Evolutionary conservation across 129 eudicot genomes (phyloP).

Genomic region (Escallonia herrerae): DNA sequence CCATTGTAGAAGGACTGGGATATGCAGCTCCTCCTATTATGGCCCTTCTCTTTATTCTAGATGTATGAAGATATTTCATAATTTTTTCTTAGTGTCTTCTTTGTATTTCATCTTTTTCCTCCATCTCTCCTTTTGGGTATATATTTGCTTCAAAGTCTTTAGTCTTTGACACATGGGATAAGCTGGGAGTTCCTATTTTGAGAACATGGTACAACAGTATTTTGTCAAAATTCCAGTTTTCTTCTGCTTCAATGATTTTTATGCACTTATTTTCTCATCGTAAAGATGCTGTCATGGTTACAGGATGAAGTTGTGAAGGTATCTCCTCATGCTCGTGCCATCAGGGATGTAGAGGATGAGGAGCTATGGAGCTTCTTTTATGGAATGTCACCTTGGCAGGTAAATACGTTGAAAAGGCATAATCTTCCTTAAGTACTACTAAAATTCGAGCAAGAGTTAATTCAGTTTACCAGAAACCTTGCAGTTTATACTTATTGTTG

Average conservation of each 20-base stretch:
- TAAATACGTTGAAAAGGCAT: conserved; percentile 4
- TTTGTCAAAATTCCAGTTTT: too few species aligned
- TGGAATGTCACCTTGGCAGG: conserved; percentile 99
- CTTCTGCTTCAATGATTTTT: too few species aligned
- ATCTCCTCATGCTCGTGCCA: conserved; percentile 99
- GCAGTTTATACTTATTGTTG: conserved; percentile 90
- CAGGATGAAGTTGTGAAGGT: conserved; percentile 97
- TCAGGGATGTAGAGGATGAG: conserved; percentile 95
- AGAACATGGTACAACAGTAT: too few species aligned
- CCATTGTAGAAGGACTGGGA: conserved; percentile 92
- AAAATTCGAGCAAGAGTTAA: background rate
- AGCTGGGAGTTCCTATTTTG: too few species aligned
- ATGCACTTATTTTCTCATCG: too few species aligned
- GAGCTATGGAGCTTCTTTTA: conserved; percentile 91
- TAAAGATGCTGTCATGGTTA: background rate
- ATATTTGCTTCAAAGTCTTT: background rate
- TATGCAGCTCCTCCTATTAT: conserved; percentile 97
- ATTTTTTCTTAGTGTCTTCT: background rate
- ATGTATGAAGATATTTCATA: conserved; percentile 37
- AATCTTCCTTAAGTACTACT: background rate
- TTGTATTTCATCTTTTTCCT: background rate
- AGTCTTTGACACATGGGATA: too few species aligned
- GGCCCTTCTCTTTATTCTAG: conserved; percentile 96
- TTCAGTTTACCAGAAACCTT: background rate
- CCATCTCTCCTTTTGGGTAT: background rate